Conservation (phyloP, 1,284 basidiomycete genomes). For the Mycosarcoma mackinlayi region DNA sequence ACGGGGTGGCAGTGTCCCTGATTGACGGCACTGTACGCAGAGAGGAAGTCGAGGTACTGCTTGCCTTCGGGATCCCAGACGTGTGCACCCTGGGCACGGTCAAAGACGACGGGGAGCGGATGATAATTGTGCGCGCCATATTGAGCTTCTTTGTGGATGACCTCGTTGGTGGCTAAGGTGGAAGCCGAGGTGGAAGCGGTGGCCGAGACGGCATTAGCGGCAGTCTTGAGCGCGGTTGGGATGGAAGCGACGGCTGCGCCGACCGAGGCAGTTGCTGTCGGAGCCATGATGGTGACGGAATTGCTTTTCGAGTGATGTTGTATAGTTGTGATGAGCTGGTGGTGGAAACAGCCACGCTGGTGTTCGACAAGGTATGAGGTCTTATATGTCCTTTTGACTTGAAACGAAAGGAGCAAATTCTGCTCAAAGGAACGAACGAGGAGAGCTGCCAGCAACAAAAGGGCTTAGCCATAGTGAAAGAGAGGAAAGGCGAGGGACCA, state of each 20-base stretch:
- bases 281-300: constrained; percentile 54
- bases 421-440: background rate
- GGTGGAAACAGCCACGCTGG: background rate
- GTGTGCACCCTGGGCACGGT: constrained; percentile 86
- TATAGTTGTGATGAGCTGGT: background rate
- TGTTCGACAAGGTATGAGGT: background rate
- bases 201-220: constrained; percentile 28
- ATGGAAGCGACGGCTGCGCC: constrained; percentile 24
- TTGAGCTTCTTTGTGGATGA: constrained; percentile 84
- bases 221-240: constrained; percentile 45
- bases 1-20: constrained; percentile 94
- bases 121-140: constrained; percentile 90
- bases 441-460: no score
- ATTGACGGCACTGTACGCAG: constrained; percentile 88
- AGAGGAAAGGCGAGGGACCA: constrained; percentile 1
- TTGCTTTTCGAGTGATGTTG: background rate
- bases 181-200: constrained; percentile 34
- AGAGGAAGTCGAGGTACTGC: constrained; percentile 78
- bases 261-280: constrained; percentile 43
- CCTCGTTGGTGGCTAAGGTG: constrained; percentile 71
- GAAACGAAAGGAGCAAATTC: background rate
- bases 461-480: no score
- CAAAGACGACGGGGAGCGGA: constrained; percentile 93
- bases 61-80: constrained; percentile 94
- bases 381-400: constrained; percentile 20